A percentile compares a stretch with the other conserved stretches of the same genome.
phyloP scores from a whole-genome alignment of 352 stramenopile species.

The Globisporangium alternatum region DNA sequence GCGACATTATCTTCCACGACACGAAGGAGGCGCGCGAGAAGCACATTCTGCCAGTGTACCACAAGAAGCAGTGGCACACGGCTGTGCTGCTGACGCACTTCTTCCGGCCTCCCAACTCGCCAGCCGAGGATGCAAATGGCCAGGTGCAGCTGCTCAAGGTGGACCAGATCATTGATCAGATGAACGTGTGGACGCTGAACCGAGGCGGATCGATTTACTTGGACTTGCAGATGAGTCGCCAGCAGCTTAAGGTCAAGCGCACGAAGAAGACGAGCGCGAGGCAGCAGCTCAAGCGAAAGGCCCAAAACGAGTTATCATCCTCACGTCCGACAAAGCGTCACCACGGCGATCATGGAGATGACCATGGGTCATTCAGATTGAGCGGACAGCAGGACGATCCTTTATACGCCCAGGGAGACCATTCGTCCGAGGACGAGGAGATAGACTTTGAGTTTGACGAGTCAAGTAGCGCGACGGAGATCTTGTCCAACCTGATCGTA shows the following conservation, averaged over 20 bases:
- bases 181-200: slow-evolving; percentile 85
- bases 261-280: slow-evolving; percentile 36
- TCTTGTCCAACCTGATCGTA: slow-evolving; percentile 76
- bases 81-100: slow-evolving; percentile 83
- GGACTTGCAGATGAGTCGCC: slow-evolving; percentile 84
- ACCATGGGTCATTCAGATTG: neutral
- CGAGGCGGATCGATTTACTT: slow-evolving; percentile 84
- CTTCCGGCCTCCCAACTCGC: slow-evolving; percentile 67
- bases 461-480: slow-evolving; percentile 70
- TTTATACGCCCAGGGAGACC: slow-evolving; percentile 11
- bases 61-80: slow-evolving; percentile 87
- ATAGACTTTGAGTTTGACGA: slow-evolving; percentile 67
- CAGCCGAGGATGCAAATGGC: slow-evolving; percentile 64
- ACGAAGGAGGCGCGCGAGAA: slow-evolving; percentile 85
- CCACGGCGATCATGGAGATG: slow-evolving; percentile 6
- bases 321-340: slow-evolving; percentile 38
- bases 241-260: slow-evolving; percentile 80
- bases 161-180: slow-evolving; percentile 85
- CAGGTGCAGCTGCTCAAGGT: slow-evolving; percentile 85
- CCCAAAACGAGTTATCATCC: slow-evolving; percentile 26
- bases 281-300: slow-evolving; percentile 41
- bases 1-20: slow-evolving; percentile 85
- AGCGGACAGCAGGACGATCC: slow-evolving; percentile 17
- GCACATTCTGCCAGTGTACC: slow-evolving; percentile 77
- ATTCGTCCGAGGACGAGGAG: slow-evolving; percentile 55